Evolutionary conservation across 345 rosid species (phyloP).

Genomic region (Iberis pinnata): DNA sequence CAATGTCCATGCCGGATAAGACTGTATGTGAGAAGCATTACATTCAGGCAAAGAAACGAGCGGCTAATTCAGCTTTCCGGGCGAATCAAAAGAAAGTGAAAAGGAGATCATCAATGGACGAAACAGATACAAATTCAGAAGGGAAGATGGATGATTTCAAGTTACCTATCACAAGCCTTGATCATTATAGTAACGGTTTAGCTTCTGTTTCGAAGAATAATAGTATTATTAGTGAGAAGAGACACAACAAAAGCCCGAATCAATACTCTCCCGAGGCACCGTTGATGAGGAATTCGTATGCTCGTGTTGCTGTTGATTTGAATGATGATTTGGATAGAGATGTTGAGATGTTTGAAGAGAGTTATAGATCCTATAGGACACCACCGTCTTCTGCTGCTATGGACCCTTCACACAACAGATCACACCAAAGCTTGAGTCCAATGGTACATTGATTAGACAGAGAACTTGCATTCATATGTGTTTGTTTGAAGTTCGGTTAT

Average conservation of each 20-base stretch:
- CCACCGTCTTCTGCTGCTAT: constrained; percentile 43
- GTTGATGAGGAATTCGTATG: constrained; percentile 36
- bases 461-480: neutral
- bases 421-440: constrained; percentile 48
- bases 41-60: constrained; percentile 87
- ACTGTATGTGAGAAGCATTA: constrained; percentile 97
- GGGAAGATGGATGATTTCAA: constrained; percentile 63
- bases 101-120: constrained; percentile 46
- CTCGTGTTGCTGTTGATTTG: constrained; percentile 32
- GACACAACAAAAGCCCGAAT: constrained; percentile 29
- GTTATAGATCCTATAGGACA: constrained; percentile 50
- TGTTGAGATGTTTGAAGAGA: constrained; percentile 50
- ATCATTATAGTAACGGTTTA: constrained; percentile 31
- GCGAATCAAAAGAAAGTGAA: constrained; percentile 80
- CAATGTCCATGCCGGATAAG: constrained; percentile 95
- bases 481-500: neutral
- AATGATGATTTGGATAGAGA: constrained; percentile 53
- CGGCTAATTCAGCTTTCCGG: constrained; percentile 83
- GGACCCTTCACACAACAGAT: constrained; percentile 55
- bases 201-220: constrained; percentile 38
- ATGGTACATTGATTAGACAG: constrained; percentile 18
- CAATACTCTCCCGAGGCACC: constrained; percentile 55
- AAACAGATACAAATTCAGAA: constrained; percentile 56
- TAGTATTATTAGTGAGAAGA: constrained; percentile 41
- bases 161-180: constrained; percentile 36